These are phyloP conservation scores for Antrodiella citrinella DNA, from an alignment of 768 basidiomycete genomes.

Conservation along the genomic window DNA sequence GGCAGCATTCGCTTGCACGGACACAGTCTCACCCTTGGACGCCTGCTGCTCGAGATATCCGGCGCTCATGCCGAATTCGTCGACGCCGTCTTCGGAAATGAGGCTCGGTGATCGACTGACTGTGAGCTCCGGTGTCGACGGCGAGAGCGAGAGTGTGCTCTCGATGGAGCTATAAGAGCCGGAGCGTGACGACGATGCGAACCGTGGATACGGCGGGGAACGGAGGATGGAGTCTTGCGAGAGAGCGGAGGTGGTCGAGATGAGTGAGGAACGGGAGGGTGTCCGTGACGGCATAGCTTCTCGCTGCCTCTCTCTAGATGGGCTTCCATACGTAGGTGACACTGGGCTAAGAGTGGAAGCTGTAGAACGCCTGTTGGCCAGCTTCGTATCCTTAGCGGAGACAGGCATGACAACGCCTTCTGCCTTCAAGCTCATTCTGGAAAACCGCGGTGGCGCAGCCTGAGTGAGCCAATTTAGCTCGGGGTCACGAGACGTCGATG, in stretches of 20 bases:
- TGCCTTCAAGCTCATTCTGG: conserved; percentile 17
- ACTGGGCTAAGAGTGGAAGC: neutral
- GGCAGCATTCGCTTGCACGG: conserved; percentile 7
- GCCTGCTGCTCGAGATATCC: neutral
- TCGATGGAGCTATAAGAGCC: conserved; percentile 1
- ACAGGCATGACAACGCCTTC: conserved; percentile 22
- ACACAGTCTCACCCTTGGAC: neutral
- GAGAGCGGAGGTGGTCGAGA: neutral
- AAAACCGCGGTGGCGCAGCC: conserved; percentile 19
- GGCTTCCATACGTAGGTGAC: neutral
- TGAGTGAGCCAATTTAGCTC: conserved; percentile 20
- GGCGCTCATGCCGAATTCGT: conserved; percentile 6
- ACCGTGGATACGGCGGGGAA: neutral
- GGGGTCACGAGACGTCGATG: conserved; percentile 12
- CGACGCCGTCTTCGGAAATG: conserved; percentile 5
- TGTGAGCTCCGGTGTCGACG: neutral
- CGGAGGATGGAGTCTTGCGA: neutral
- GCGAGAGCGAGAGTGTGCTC: neutral
- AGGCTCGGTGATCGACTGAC: neutral
- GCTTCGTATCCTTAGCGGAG: conserved; percentile 12
- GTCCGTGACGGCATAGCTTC: neutral
- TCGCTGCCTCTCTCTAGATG: conserved; percentile 6
- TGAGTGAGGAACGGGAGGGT: neutral
- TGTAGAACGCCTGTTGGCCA: conserved; percentile 8
- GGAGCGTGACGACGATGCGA: neutral